Percentiles rank a stretch among this genome's conserved stretches.
Evolutionary conservation across 805 yeast species (phyloP).

Genomic region (Hanseniaspora guilliermondii): DNA sequence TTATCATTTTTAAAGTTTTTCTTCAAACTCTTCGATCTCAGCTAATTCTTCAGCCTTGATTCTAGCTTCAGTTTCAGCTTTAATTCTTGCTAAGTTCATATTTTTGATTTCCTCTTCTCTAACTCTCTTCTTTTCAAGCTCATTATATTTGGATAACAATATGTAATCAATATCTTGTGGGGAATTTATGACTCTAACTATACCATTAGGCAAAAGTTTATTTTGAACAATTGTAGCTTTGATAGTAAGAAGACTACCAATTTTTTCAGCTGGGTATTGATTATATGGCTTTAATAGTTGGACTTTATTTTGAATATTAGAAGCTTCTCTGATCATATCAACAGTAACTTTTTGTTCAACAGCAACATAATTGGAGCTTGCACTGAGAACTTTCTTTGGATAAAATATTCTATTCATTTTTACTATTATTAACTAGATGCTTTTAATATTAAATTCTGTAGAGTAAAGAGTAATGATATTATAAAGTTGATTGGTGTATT

Average conservation of each 20-base stretch:
- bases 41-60: neutral
- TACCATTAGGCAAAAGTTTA: neutral
- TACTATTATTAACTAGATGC: no score
- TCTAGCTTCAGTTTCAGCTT: slow-evolving; percentile 2
- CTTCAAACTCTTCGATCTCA: neutral
- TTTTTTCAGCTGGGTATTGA: neutral
- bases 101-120: neutral
- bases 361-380: slow-evolving; percentile 6
- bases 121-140: neutral
- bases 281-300: slow-evolving; percentile 3
- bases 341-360: neutral
- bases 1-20: neutral
- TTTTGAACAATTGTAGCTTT: slow-evolving; percentile 10
- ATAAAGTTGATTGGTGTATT: neutral
- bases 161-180: slow-evolving; percentile 7
- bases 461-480: no score
- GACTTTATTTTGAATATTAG: neutral
- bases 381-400: neutral
- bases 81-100: neutral
- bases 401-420: slow-evolving; percentile 1
- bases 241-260: neutral
- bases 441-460: no score
- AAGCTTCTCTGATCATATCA: neutral
- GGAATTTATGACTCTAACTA: neutral
- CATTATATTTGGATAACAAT: slow-evolving; percentile 6